Conservation (phyloP, 441 rosid species). For the Adansonia rubrostipa region DNA sequence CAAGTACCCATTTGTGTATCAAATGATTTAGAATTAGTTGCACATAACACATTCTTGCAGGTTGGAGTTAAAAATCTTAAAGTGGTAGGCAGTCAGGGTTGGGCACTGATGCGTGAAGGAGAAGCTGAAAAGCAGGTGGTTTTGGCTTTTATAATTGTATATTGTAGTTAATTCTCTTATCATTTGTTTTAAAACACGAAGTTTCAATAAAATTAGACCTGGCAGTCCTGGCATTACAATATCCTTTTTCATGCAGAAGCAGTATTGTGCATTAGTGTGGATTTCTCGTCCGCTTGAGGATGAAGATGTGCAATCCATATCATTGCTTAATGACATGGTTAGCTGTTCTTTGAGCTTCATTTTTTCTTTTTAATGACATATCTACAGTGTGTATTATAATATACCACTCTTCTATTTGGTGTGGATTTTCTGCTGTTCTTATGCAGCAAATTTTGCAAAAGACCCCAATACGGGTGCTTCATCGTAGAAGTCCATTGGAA, state of each 20-base stretch:
- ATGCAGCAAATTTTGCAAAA: slow-evolving; percentile 77
- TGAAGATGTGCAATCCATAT: slow-evolving; percentile 54
- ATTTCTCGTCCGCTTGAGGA: slow-evolving; percentile 85
- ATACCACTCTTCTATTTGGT: slow-evolving; percentile 5
- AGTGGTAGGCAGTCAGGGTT: slow-evolving; percentile 66
- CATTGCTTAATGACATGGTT: slow-evolving; percentile 73
- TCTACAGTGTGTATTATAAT: slow-evolving; percentile 1
- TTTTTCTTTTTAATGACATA: slow-evolving; percentile 4
- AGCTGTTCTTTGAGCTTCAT: slow-evolving; percentile 31
- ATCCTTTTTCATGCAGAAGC: slow-evolving; percentile 62
- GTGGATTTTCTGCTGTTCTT: slow-evolving; percentile 23
- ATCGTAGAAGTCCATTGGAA: slow-evolving; percentile 91
- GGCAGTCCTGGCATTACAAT: slow-evolving; percentile 7
- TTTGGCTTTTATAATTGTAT: slow-evolving; percentile 21
- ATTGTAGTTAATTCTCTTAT: not conserved
- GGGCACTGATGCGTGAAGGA: slow-evolving; percentile 96
- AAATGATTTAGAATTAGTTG: slow-evolving; percentile 23
- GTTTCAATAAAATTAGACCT: slow-evolving; percentile 13
- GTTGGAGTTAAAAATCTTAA: slow-evolving; percentile 72
- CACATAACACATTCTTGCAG: slow-evolving; percentile 47
- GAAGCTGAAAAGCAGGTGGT: slow-evolving; percentile 94
- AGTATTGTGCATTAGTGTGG: slow-evolving; percentile 95
- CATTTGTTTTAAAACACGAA: slow-evolving; percentile 4
- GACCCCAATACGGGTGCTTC: slow-evolving; percentile 96
- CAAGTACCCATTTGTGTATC: slow-evolving; percentile 5